Percentiles rank a stretch among this genome's conserved stretches.
phyloP scores from a whole-genome alignment of 148 eudicot species.

The Cornus florida region DNA sequence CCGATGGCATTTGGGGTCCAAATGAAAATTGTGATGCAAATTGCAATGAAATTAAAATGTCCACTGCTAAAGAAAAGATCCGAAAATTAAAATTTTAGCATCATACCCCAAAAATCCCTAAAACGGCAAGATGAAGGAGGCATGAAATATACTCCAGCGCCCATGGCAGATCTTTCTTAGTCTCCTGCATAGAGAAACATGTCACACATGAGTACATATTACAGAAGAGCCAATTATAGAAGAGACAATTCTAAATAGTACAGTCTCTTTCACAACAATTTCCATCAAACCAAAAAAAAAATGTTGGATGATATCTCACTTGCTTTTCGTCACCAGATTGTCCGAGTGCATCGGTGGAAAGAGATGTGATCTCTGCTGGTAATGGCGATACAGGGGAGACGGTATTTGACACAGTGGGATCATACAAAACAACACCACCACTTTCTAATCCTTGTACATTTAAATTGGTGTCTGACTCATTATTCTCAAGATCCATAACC shows the following conservation, averaged over 20 bases:
- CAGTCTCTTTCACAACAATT: background rate
- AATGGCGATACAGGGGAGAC: slow-evolving; percentile 28
- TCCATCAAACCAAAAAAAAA: background rate
- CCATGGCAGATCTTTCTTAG: slow-evolving; percentile 36
- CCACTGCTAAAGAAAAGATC: too few species aligned
- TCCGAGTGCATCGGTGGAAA: slow-evolving; percentile 35
- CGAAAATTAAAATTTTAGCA: background rate
- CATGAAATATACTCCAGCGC: slow-evolving; percentile 47
- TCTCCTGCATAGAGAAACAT: slow-evolving; percentile 42
- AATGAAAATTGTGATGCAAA: background rate
- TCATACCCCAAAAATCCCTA: slow-evolving; percentile 77
- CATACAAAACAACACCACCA: background rate
- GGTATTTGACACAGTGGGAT: slow-evolving; percentile 13
- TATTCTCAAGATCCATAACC: slow-evolving; percentile 36
- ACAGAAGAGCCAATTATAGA: too few species aligned
- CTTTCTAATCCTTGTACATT: too few species aligned
- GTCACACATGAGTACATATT: too few species aligned
- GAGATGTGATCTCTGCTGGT: slow-evolving; percentile 28
- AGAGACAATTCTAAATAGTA: too few species aligned
- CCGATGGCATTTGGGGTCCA: too few species aligned
- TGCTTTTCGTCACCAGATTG: slow-evolving; percentile 30
- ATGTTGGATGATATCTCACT: slow-evolving; percentile 37
- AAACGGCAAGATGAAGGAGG: slow-evolving; percentile 58
- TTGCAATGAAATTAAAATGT: too few species aligned
- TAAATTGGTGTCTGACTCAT: slow-evolving; percentile 22